phyloP scores from a whole-genome alignment of 306 rosid genomes.

The Rubus idaeus region DNA sequence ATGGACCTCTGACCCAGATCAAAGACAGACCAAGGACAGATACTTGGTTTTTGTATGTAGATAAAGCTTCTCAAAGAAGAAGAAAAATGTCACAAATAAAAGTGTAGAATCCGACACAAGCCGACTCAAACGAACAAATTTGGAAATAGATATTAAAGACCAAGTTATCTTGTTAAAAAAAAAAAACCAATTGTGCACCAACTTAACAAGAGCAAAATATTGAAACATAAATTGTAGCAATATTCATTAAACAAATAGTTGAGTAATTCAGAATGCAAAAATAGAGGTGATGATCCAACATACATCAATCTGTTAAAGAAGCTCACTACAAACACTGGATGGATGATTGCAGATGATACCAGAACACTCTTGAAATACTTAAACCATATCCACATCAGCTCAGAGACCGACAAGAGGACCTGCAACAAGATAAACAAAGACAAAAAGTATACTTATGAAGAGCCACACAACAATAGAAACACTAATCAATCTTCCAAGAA shows the following conservation, averaged over 20 bases:
- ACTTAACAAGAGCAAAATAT: conserved; percentile 8
- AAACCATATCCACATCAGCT: conserved; percentile 59
- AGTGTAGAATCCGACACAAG: conserved; percentile 16
- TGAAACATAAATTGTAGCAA: conserved; percentile 6
- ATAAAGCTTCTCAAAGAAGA: conserved; percentile 21
- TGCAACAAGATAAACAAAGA: conserved; percentile 69
- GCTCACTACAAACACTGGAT: conserved; percentile 62
- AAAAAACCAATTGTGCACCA: neutral
- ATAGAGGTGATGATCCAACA: conserved; percentile 66
- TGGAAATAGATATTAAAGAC: neutral
- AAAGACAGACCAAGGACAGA: conserved; percentile 25
- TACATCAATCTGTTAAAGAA: conserved; percentile 81
- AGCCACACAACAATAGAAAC: conserved; percentile 63
- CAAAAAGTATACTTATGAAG: conserved; percentile 56
- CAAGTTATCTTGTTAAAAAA: neutral
- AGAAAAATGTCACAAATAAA: conserved; percentile 20
- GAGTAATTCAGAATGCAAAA: conserved; percentile 26
- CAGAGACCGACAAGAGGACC: conserved; percentile 61
- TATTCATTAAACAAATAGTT: conserved; percentile 24
- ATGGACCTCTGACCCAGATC: conserved; percentile 46
- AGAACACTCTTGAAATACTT: conserved; percentile 70
- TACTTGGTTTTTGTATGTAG: conserved; percentile 20
- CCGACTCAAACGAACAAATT: neutral
- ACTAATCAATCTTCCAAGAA: conserved; percentile 56
- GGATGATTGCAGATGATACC: conserved; percentile 66